Base-by-base conservation (phyloP, 2,329 filamentous ascomycete genomes). In the Talaromyces sp. region DNA sequence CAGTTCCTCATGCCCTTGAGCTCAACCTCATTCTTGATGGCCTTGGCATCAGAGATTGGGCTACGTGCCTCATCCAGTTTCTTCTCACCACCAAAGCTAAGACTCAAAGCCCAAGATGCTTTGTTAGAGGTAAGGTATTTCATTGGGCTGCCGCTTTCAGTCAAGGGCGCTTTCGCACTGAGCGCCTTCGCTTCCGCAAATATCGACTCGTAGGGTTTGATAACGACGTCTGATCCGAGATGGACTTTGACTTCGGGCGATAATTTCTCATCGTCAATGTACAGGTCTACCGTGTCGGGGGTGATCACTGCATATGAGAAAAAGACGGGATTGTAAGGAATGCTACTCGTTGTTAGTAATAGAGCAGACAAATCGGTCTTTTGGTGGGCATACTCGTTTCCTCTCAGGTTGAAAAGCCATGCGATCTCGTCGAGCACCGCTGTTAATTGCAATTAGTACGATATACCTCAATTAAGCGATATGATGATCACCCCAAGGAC, bases 321-420 rank as follows among this genome's bases (percentile, higher is more conserved):
- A 79, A 99, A 97, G 52, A 99, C 94, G 0, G 94, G 94, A 70
- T 99, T 99, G 78, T 94, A 99, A 0, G 91, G 90, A 63, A 99
- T 97, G 70, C 81, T 84, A 64, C n/a, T n/a, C 17, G 52, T 51
- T 19, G 28, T 59, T 41, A 59, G 57, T 37, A 28, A 25, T 15
- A 37, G 19, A 36, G 19, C 10, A 10, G 15, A 36, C 6, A 15
- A 28, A 5, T 45, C 8, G 8, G 22, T 13, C 25, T 37, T 35
- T 7, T 36, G 7, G 45, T 51, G 13, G 31, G 40, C 80, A 63
- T 75, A 83, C 81, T 97, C 94, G 72, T 83, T 94, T 66, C 94
- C 94, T 65, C 94, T 86, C 51, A 99, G 78, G 75, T 99, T 99
- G 79, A 97, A 97, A n/a, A 99, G 81, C 94, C 94, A 99, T 10